Percentiles rank a stretch among this genome's conserved stretches.
These are phyloP conservation scores for Luffa aegyptiaca DNA, from an alignment of 306 rosid species.

Conservation along the genomic window DNA sequence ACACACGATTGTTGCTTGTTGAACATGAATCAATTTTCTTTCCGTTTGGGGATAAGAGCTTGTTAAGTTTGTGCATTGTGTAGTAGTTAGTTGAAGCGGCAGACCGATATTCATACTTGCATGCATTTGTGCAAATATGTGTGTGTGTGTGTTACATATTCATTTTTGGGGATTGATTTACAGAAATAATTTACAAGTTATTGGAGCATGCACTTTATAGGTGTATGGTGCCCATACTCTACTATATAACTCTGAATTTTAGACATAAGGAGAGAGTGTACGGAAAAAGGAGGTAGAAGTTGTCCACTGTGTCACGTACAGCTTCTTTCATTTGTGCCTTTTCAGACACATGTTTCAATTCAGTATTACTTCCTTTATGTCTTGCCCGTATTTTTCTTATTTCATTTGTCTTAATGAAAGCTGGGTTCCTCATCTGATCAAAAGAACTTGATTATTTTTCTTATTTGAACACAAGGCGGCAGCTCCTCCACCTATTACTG, in stretches of 20 bases:
- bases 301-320: neutral
- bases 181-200: neutral
- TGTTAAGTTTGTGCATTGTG: neutral
- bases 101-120: neutral
- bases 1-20: neutral
- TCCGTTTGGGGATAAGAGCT: neutral
- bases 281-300: neutral
- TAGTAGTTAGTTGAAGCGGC: neutral
- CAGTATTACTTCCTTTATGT: neutral
- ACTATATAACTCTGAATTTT: neutral
- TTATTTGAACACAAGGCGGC: conserved; percentile 34
- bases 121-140: neutral
- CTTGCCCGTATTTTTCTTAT: neutral
- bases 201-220: neutral
- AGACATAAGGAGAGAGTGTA: neutral
- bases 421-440: neutral
- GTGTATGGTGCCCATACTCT: neutral
- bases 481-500: conserved; percentile 58
- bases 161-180: neutral
- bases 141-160: neutral
- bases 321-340: neutral
- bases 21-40: neutral
- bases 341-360: neutral
- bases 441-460: conserved; percentile 2
- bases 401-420: neutral